phyloP scores from a whole-genome alignment of 225 moss, liverwort and hornwort species.

The Antitrichia curtipendula region DNA sequence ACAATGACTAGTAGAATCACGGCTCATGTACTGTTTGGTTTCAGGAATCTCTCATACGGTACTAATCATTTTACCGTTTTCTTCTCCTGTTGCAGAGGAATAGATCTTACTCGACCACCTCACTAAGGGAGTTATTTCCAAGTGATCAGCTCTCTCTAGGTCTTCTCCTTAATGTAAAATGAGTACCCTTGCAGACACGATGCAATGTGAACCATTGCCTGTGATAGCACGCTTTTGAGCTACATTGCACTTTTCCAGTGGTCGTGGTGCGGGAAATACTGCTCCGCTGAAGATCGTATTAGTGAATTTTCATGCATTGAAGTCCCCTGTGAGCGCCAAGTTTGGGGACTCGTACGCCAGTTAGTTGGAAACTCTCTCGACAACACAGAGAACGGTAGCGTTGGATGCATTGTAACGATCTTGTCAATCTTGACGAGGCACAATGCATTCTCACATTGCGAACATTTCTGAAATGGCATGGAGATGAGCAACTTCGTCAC shows the following conservation, averaged over 20 bases:
- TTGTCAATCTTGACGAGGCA: neutral
- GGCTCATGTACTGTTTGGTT: neutral
- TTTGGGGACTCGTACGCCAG: neutral
- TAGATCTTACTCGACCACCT: constrained; percentile 18
- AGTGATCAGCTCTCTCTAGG: neutral
- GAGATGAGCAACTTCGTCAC: neutral
- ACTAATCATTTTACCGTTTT: neutral
- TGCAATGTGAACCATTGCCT: neutral
- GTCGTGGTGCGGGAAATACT: neutral
- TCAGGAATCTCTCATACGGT: neutral
- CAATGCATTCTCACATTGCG: neutral
- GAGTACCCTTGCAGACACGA: constrained; percentile 2
- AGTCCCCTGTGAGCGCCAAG: neutral
- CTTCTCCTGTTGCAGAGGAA: constrained; percentile 27
- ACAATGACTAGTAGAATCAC: neutral
- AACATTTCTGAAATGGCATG: neutral
- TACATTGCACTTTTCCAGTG: neutral
- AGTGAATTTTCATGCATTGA: neutral
- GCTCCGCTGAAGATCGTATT: neutral
- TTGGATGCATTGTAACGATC: neutral
- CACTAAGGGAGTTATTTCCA: neutral
- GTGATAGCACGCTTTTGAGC: neutral
- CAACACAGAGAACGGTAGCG: neutral
- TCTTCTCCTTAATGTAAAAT: neutral
- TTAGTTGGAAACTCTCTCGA: neutral